Percentiles rank a stretch among this genome's conserved stretches.
Conservation (phyloP, 495 filamentous ascomycete species). For the Neurospora africana region DNA sequence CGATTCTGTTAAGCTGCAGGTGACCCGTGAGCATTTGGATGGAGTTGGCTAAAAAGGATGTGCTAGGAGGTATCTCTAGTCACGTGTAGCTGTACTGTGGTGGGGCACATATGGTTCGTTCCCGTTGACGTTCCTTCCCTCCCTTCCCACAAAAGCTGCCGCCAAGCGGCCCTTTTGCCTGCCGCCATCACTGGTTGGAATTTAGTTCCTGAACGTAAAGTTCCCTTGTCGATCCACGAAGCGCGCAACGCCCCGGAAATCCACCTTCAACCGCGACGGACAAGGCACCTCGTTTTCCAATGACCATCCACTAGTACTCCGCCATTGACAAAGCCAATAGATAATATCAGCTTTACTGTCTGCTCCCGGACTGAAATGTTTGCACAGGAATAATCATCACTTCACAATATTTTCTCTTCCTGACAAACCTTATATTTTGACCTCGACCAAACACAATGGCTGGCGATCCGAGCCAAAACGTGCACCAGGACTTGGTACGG, state of each 20-base stretch:
- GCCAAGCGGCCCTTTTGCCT: background rate
- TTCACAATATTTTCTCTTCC: background rate
- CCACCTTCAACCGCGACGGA: background rate
- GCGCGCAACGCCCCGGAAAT: background rate
- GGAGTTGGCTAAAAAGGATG: background rate
- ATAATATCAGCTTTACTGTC: background rate
- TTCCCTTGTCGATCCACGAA: background rate
- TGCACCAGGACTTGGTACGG: conserved; percentile 26
- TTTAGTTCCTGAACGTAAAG: background rate
- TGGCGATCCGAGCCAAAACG: conserved; percentile 25
- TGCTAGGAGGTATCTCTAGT: background rate
- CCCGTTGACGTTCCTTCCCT: too few species aligned
- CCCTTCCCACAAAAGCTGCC: background rate
- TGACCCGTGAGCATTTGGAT: background rate
- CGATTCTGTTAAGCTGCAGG: background rate
- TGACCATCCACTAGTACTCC: background rate
- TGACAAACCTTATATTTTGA: background rate
- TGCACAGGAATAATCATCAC: background rate
- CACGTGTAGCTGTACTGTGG: background rate
- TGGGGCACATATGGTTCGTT: background rate
- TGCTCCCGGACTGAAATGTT: background rate
- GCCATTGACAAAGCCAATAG: background rate
- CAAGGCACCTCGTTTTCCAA: background rate
- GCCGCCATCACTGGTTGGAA: background rate
- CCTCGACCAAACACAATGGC: conserved; percentile 11